phyloP scores from a whole-genome alignment of 2,329 filamentous ascomycete species.

The Neopestalotiopsis sp. region DNA sequence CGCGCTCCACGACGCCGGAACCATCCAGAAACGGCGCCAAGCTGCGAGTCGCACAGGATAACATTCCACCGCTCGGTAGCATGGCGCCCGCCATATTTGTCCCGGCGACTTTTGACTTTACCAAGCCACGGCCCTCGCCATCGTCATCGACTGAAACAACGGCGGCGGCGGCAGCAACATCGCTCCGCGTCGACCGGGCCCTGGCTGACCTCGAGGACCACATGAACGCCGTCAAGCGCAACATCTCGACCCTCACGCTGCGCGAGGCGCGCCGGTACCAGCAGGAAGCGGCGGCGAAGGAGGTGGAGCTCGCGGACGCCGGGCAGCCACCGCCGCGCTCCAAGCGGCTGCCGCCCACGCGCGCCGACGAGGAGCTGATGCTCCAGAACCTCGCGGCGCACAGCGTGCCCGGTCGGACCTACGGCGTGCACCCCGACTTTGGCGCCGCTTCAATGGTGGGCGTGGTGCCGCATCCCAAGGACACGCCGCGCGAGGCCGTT shows the following conservation, averaged over 20 bases:
- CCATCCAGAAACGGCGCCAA: neutral
- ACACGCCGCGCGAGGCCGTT: conserved; percentile 19
- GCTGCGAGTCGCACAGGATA: neutral
- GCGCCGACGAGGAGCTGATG: neutral
- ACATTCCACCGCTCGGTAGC: conserved; percentile 11
- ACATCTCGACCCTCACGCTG: conserved; percentile 17
- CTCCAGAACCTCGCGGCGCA: neutral
- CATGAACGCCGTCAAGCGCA: conserved; percentile 17
- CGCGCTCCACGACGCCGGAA: neutral
- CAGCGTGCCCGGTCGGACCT: neutral
- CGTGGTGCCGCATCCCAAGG: conserved; percentile 6
- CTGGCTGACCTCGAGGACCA: conserved; percentile 21
- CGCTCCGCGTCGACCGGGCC: conserved; percentile 9
- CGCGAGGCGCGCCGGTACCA: conserved; percentile 17
- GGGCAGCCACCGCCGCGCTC: conserved; percentile 12
- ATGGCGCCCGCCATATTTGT: conserved; percentile 23
- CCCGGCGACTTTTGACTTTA: conserved; percentile 21
- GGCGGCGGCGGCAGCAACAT: neutral
- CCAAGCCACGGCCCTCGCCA: conserved; percentile 3
- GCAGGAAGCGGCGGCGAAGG: conserved; percentile 5
- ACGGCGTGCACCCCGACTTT: conserved; percentile 2
- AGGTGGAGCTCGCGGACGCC: neutral
- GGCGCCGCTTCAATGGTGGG: neutral
- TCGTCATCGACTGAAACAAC: neutral
- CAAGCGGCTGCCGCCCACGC: conserved; percentile 14